Conservation (phyloP, 2,329 filamentous ascomycete genomes). For the Neocatenulostroma microsporum region DNA sequence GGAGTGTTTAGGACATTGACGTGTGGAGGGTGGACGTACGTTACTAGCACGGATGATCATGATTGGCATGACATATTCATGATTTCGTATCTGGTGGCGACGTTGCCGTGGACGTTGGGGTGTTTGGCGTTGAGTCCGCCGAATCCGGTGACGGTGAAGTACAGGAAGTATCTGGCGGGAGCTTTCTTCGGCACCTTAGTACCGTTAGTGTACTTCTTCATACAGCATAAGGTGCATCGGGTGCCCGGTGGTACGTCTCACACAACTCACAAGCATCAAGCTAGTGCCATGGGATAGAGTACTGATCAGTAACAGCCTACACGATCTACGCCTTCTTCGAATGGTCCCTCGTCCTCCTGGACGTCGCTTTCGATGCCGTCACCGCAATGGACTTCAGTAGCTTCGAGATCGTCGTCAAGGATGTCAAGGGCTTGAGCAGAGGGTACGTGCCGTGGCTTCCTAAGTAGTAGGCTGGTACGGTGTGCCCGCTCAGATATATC, state of each 20-base stretch:
- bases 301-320: conserved; percentile 58
- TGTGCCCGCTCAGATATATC: conserved; percentile 34
- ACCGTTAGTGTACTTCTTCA: conserved; percentile 91
- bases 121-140: conserved; percentile 81
- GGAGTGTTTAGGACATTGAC: conserved; percentile 85
- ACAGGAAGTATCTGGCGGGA: conserved; percentile 74
- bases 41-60: conserved; percentile 96
- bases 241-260: conserved; percentile 74
- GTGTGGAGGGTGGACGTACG: conserved; percentile 96
- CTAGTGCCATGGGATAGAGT: neutral
- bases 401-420: conserved; percentile 80
- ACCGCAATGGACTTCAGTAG: conserved; percentile 85
- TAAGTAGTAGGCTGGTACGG: conserved; percentile 58
- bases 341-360: conserved; percentile 89
- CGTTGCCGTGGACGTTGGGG: conserved; percentile 88
- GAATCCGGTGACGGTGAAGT: conserved; percentile 74
- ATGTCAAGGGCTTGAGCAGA: conserved; percentile 84
- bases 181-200: conserved; percentile 87
- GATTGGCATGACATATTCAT: conserved; percentile 99
- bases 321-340: conserved; percentile 98
- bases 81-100: conserved; percentile 94
- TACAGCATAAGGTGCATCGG: conserved; percentile 95
- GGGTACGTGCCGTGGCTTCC: conserved; percentile 98
- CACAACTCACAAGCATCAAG: neutral
- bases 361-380: conserved; percentile 93